Base-by-base conservation (phyloP, 2,329 filamentous ascomycete genomes). In the Pseudogymnoascus pannorum region DNA sequence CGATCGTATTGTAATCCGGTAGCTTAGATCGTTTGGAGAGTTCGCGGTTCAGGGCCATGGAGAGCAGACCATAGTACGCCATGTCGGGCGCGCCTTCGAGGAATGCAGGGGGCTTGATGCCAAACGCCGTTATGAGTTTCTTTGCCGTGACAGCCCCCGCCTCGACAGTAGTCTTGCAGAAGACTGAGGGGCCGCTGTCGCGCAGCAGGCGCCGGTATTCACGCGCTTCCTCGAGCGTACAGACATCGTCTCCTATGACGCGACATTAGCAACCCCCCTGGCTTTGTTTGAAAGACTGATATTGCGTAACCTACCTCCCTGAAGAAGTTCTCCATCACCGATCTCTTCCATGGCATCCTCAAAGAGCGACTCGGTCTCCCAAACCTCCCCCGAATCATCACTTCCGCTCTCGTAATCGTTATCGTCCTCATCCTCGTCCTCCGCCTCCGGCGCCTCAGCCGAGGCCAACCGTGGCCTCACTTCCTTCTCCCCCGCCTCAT, bases 91-190 rank as follows among this genome's bases (percentile, higher is more conserved):
- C 77, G 38, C 86, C 87, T 33, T 92, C 86, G 12, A 96, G 82
- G 70, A 91, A 92, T 36, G 78, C 74, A 2, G 91, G 90, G 44
- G 89, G 85, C 38, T 83, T 79, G 67, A 96, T 84, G 63, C 87
- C 87, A 77, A 97, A 97, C 12, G 91, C 92, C 7, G 90, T 92
- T 71, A 93, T 86, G 29, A 97, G 80, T 75, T 91, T 93, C 75
- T 88, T 91, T 60, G 89, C 89, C 18, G 87, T 87, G 72, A 94
- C 86, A 59, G 79, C 80, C 31, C 86, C 85, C 60, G 81, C 80
- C 65, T 86, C 84, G 58, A 95, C 79, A 31, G 88, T 92, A 67
- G 86, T 81, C 68, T 85, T 79, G 70, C 90, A 85, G 73, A 97
- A 96, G 64, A 87, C 81, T 64, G 85, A 82, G 20, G 89, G 88